These are phyloP conservation scores for Helotiales sp. DNA, from an alignment of 2,329 filamentous ascomycete species.

Conservation along the genomic window DNA sequence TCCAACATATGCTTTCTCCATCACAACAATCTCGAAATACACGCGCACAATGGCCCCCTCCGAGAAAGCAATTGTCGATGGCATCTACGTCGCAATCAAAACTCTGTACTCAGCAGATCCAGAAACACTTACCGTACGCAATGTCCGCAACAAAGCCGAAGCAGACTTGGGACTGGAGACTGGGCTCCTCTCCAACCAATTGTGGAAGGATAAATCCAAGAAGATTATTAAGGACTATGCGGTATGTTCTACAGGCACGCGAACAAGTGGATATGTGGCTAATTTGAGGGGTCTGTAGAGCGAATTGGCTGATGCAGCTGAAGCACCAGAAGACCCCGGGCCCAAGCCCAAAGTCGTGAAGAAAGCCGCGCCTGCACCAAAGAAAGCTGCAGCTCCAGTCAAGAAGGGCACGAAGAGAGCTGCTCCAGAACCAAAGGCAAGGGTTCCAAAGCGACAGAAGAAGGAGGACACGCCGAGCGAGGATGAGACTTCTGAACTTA, in stretches of 20 bases:
- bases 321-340: constrained; percentile 10
- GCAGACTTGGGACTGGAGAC: constrained; percentile 53
- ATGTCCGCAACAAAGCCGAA: constrained; percentile 58
- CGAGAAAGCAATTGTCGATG: constrained; percentile 28
- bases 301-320: constrained; percentile 27
- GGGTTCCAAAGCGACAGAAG: constrained; percentile 41
- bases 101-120: background rate
- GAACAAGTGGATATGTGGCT: constrained; percentile 2
- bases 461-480: constrained; percentile 37
- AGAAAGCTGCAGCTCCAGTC: constrained; percentile 30
- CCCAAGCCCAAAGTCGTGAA: constrained; percentile 19
- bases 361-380: constrained; percentile 55
- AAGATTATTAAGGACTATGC: constrained; percentile 58
- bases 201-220: constrained; percentile 66
- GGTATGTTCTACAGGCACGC: constrained; percentile 47
- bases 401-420: constrained; percentile 44
- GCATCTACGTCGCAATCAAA: constrained; percentile 19
- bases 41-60: constrained; percentile 25
- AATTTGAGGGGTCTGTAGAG: constrained; percentile 14
- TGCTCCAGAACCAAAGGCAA: constrained; percentile 49
- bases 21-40: background rate
- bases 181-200: constrained; percentile 54
- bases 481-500: constrained; percentile 26
- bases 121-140: constrained; percentile 57
- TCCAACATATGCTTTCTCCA: background rate